Base-by-base conservation (phyloP, 139 green algal species). In the Chlamydomonas asymmetrica region DNA sequence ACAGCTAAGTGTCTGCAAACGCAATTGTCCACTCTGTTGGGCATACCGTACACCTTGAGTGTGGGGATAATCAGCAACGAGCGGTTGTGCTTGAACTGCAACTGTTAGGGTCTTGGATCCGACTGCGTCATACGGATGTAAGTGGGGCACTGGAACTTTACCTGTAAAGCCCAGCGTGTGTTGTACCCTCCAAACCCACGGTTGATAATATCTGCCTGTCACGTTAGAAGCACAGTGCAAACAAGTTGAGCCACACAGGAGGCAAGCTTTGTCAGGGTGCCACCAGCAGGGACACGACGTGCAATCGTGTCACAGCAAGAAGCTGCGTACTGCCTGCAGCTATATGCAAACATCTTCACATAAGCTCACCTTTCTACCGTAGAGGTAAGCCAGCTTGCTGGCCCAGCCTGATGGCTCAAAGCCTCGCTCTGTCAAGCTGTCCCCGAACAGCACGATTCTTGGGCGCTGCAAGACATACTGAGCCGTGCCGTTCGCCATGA, bases 181-280 rank as follows among this genome's bases (percentile, higher is more conserved):
- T 98, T 98, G 81, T 98, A 98, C 4, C 94, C 94, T 39, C 87
- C 90, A 63, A 92, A 92, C n/a, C 93, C 94, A 3, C 94, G 74
- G 75, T 91, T 91, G 20, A 97, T 56, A 6, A 98, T 84, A 49
- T 97, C 93, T 1, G 79, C 82, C 72, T 84, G 81, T 13, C 32
- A 49, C 59, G 27, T 43, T n/a, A 56, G 59, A 62, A n/a, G 61
- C 52, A 73, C 54, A 84, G 32, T 48, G 64, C 43, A 74, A 75
- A 74, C 70, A 80, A 27, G 32, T 5, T 35, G 38, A n/a, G 8
- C 5, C 7, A 77, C 31, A 37, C 13, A 34, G 5, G 22, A 63
- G 32, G 66, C 48, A 41, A 49, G 34, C 50, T 34, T 35, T 50
- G 4, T 16, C 52, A 37, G n/a, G n/a, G n/a, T n/a, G n/a, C n/a